Evolutionary conservation across 1,139 yeast species (phyloP).

Genomic region (Pichia sp.): DNA sequence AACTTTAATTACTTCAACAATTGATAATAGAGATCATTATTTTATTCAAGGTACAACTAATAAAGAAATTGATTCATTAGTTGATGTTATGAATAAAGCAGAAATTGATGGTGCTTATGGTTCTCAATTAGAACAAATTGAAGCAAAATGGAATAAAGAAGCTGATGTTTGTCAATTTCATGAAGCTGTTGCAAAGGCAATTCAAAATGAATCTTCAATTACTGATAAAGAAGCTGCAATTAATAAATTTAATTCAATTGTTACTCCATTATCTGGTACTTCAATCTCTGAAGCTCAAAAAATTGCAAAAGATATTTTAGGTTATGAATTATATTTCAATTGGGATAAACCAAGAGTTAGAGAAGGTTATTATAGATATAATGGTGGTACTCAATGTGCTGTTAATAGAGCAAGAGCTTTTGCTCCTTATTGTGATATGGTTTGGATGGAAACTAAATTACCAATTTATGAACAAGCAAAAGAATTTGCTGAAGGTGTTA

Average conservation of each 20-base stretch:
- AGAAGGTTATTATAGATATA: conserved; percentile 96
- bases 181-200: conserved; percentile 85
- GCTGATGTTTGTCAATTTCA: conserved; percentile 87
- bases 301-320: conserved; percentile 69
- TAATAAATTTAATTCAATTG: conserved; percentile 57
- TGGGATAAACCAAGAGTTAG: conserved; percentile 96
- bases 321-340: conserved; percentile 82
- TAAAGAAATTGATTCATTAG: conserved; percentile 65
- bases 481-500: conserved; percentile 91
- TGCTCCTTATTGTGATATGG: conserved; percentile 91
- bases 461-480: conserved; percentile 93
- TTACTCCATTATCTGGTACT: conserved; percentile 67
- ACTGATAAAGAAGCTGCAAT: conserved; percentile 63
- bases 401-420: conserved; percentile 95
- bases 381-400: conserved; percentile 96
- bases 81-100: conserved; percentile 75
- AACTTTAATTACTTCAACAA: conserved; percentile 84
- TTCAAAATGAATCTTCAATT: conserved; percentile 49
- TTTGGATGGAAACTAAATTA: conserved; percentile 98
- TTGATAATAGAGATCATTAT: conserved; percentile 92
- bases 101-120: conserved; percentile 71
- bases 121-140: conserved; percentile 62
- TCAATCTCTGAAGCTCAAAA: conserved; percentile 78
- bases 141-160: conserved; percentile 72
- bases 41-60: conserved; percentile 87